Evolutionary conservation across 768 basidiomycete genomes (phyloP), one percentile per base, ranked within the genome.

Genomic region (Phallus indusiatus): DNA sequence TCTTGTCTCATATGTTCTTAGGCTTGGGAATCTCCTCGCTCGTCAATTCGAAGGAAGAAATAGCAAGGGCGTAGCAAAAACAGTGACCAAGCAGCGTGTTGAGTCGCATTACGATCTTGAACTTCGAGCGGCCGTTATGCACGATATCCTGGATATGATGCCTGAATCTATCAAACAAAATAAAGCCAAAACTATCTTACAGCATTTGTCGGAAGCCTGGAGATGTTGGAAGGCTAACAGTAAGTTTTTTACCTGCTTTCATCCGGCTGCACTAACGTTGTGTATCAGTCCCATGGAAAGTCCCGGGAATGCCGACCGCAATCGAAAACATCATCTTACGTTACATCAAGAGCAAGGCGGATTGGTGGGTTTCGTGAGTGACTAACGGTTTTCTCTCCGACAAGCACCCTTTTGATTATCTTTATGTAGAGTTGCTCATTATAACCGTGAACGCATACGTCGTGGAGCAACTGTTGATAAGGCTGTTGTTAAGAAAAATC

Each of bases 101-200:
- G 96, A 99, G 73, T 96, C 94, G 9, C 96, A 99, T 71, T 98
- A 94, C 66, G 96, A 99, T 71, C 79, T 99, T 36, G 96, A 99
- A 70, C 76, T 99, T 48, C 86, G 96, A 56, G 96, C 96, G 0
- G 94, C 96, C 51, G 95, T 99, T 66, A 98, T 99, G 96, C 95
- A 97, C 74, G 95, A 99, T 72, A 98, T 99, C 65, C 78, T 99
- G 65, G 95, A 98, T 76, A 97, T 98, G 95, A 97, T 98, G 95
- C 96, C 96, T 7, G 96, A 98, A 72, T 93, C 90, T 1, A 94
- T 98, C 77, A 94, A 94, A 74, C 93, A 94, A 73, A 99, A 98
- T 75, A 98, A 99, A 77, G 85, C 94, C n/a, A 99, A 99, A 78
- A 98, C 96, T 11, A 98, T 99, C 64, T 69, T 99, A 69, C 96